Conservation (phyloP, 495 filamentous ascomycete species). For the Pyrenula massariospora region DNA sequence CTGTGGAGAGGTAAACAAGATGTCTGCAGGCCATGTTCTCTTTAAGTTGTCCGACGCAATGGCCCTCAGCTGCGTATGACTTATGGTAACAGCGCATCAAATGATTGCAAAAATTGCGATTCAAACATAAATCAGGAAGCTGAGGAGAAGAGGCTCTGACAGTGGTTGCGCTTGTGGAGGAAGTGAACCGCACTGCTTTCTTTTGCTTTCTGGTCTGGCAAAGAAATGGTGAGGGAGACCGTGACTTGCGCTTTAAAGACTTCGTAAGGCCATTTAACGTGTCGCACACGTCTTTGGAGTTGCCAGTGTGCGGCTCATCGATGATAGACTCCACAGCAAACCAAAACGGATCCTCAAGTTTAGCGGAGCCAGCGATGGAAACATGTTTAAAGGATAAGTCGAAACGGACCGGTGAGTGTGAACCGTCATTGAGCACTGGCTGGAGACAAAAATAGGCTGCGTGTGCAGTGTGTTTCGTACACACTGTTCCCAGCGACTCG, state of each 20-base stretch:
- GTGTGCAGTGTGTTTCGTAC: conserved; percentile 18
- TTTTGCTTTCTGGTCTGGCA: background rate
- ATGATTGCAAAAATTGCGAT: background rate
- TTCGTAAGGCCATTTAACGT: background rate
- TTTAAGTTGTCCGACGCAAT: background rate
- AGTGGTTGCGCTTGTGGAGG: background rate
- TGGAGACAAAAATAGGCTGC: conserved; percentile 20
- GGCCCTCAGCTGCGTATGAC: background rate
- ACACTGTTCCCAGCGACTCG: conserved; percentile 19
- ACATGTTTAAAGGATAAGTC: conserved; percentile 11
- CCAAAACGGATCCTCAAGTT: conserved; percentile 6
- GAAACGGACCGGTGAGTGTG: too few species aligned
- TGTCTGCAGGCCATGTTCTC: background rate
- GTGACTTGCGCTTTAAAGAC: background rate
- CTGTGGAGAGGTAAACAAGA: background rate
- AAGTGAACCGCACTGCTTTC: background rate
- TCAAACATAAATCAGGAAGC: background rate
- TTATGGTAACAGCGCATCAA: background rate
- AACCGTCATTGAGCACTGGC: conserved; percentile 1
- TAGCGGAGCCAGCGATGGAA: background rate
- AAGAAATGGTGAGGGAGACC: too few species aligned
- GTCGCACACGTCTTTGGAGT: background rate
- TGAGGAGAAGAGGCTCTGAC: background rate
- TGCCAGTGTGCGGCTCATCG: background rate
- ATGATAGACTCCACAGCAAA: conserved; percentile 10